phyloP scores from a whole-genome alignment of 202 grass and related monocot genomes.

The Carex sylvatica region DNA sequence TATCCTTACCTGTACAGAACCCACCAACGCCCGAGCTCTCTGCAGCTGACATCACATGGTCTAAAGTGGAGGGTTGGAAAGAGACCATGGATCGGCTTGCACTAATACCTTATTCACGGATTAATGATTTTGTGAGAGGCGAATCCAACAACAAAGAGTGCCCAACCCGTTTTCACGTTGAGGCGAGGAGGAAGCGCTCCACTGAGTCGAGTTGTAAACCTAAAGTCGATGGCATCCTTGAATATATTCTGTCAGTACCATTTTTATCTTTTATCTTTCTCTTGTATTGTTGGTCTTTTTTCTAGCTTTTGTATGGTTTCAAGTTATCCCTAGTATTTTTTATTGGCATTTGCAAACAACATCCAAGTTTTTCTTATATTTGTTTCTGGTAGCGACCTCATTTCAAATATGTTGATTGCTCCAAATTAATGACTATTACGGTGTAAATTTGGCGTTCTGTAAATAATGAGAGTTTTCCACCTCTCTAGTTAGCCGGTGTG shows the following conservation, averaged over 20 bases:
- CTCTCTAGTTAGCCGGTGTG: neutral
- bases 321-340: neutral
- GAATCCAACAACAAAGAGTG: conserved; percentile 86
- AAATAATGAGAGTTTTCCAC: neutral
- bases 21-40: conserved; percentile 76
- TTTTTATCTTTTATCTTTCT: neutral
- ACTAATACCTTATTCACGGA: conserved; percentile 83
- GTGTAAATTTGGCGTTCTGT: neutral
- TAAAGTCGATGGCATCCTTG: conserved; percentile 97
- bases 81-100: conserved; percentile 87
- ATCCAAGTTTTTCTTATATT: neutral
- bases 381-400: neutral
- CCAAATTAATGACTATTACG: neutral
- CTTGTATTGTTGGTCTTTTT: neutral
- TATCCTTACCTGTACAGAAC: conserved; percentile 88
- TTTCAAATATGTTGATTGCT: neutral
- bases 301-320: neutral
- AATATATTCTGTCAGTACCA: conserved; percentile 86
- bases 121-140: conserved; percentile 84
- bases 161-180: conserved; percentile 77
- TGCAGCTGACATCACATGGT: conserved; percentile 79
- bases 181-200: conserved; percentile 72
- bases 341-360: neutral
- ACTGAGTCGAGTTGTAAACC: conserved; percentile 65
- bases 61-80: conserved; percentile 82